phyloP scores from a whole-genome alignment of 164 flowering plant species.

The Stephania yunnanensis region DNA sequence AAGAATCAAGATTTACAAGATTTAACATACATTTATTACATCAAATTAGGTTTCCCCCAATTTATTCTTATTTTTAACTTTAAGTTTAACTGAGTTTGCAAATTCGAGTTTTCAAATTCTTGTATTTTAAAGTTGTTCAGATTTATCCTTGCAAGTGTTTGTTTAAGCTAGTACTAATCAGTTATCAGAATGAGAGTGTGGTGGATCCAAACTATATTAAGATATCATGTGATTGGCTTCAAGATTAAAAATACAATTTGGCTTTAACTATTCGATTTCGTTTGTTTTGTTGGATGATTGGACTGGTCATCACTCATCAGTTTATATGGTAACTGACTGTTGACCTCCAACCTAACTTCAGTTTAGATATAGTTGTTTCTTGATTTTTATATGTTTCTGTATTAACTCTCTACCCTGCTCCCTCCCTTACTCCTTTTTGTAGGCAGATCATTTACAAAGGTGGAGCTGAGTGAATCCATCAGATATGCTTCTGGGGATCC shows the following conservation, averaged over 20 bases:
- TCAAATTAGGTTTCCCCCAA: too few relatives aligned
- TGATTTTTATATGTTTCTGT: background rate
- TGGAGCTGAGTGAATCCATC: conserved; percentile 82
- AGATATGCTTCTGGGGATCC: conserved; percentile 95
- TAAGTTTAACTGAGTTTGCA: too few relatives aligned
- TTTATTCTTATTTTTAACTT: too few relatives aligned
- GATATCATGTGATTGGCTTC: background rate
- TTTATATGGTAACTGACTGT: background rate
- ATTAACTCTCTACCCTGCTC: background rate
- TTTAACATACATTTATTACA: too few relatives aligned
- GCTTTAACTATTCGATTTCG: background rate
- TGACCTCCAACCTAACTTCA: background rate
- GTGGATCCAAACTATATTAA: too few relatives aligned
- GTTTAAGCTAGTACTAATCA: too few relatives aligned
- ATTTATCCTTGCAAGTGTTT: too few relatives aligned
- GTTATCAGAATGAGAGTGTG: too few relatives aligned
- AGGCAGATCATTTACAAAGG: conserved; percentile 83
- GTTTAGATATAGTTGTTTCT: background rate
- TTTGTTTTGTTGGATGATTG: background rate
- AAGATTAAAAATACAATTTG: background rate
- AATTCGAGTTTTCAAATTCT: too few relatives aligned
- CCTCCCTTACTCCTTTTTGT: conserved; percentile 9
- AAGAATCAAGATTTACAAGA: too few relatives aligned
- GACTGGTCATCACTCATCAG: background rate
- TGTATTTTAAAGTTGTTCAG: too few relatives aligned